A percentile compares a stretch with the other conserved stretches of the same genome.
These are phyloP conservation scores for Smittium culicis DNA, from an alignment of 371 early-diverging fungal species.

Conservation along the genomic window DNA sequence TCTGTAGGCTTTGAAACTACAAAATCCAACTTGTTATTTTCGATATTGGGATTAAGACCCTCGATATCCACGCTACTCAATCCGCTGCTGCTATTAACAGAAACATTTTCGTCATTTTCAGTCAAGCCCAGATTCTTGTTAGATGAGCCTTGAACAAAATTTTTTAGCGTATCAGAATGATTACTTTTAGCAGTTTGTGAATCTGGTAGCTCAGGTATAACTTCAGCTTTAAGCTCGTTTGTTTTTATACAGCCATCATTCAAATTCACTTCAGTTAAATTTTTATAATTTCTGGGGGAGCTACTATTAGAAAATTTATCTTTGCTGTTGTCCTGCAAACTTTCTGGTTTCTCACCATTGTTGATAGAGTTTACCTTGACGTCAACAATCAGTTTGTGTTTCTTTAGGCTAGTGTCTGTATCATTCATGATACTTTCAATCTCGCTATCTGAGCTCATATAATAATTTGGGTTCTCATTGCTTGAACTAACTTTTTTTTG, in stretches of 20 bases:
- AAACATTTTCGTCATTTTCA: no score
- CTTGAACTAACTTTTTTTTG: slow-evolving; percentile 83
- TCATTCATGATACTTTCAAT: slow-evolving; percentile 86
- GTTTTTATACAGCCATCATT: background rate
- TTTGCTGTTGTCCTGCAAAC: no score
- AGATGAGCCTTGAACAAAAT: background rate
- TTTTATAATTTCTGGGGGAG: no score
- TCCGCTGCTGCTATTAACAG: background rate
- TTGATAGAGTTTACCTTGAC: background rate
- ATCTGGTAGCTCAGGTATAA: background rate
- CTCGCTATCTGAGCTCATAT: slow-evolving; percentile 65
- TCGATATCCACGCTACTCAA: background rate
- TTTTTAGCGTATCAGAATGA: background rate
- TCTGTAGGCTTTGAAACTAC: background rate
- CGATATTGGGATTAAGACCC: background rate
- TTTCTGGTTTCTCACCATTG: no score
- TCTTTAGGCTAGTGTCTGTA: slow-evolving; percentile 57
- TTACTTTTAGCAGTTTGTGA: background rate
- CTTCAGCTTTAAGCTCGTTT: background rate
- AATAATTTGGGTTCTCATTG: slow-evolving; percentile 57
- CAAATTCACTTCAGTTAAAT: background rate
- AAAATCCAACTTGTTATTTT: background rate
- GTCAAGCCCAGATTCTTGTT: background rate
- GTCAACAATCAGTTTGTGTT: background rate
- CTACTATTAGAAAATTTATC: no score